A percentile compares a stretch with the other conserved stretches of the same genome.
phyloP scores from a whole-genome alignment of 495 filamentous ascomycete species.

The Terfezia boudieri region DNA sequence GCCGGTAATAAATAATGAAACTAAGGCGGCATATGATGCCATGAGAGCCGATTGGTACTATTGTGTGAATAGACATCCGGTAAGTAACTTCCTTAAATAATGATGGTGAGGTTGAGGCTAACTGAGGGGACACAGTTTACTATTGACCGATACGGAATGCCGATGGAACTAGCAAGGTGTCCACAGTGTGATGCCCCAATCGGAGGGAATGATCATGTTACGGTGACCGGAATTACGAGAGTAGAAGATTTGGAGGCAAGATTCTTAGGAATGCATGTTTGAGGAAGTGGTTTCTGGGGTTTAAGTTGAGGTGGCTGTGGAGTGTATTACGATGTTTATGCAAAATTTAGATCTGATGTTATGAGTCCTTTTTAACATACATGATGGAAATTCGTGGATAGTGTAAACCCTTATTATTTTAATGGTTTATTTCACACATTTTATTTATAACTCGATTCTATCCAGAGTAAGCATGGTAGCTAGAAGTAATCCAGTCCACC shows the following conservation, averaged over 20 bases:
- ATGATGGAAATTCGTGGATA: no score
- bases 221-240: conserved; percentile 28
- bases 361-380: no score
- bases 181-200: conserved; percentile 41
- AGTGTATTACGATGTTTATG: no score
- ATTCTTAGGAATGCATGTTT: conserved; percentile 12
- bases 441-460: no score
- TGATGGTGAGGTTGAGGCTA: no score
- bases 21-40: conserved; percentile 24
- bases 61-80: conserved; percentile 41
- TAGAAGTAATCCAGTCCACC: no score
- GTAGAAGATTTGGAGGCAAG: conserved; percentile 30
- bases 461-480: no score
- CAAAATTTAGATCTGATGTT: no score
- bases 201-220: conserved; percentile 34
- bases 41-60: conserved; percentile 43
- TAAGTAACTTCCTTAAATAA: conserved; percentile 1
- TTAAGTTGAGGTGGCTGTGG: no score
- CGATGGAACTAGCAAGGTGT: conserved; percentile 38
- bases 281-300: no score
- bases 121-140: conserved; percentile 26
- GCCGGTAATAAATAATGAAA: conserved; percentile 21
- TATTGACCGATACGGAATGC: conserved; percentile 49
- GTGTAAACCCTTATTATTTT: no score
- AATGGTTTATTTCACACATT: no score